Conservation (phyloP, 1,284 basidiomycete species). For the Ceratobasidium sp. region DNA sequence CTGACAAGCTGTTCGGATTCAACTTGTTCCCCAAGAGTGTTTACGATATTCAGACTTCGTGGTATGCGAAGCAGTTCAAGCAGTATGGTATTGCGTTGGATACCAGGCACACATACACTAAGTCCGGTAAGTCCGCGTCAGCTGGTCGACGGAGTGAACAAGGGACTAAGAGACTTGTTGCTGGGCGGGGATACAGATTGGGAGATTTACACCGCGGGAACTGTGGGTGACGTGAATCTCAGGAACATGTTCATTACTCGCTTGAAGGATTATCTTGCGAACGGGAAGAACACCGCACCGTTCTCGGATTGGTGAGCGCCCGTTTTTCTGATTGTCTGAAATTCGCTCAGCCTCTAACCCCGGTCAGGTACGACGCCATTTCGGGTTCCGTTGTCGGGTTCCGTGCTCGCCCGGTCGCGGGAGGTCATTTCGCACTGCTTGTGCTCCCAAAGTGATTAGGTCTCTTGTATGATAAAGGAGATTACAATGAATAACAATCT, state of each 20-base stretch:
- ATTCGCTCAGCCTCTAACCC: too few relatives aligned
- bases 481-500: too few relatives aligned
- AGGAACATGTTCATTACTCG: constrained; percentile 10
- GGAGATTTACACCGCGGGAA: constrained; percentile 33
- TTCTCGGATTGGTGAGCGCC: too few relatives aligned
- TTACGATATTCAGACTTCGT: constrained; percentile 68
- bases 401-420: constrained; percentile 71
- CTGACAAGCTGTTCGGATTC: constrained; percentile 71
- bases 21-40: constrained; percentile 73
- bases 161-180: too few relatives aligned
- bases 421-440: constrained; percentile 66
- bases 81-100: constrained; percentile 73
- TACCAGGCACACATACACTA: constrained; percentile 76
- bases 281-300: too few relatives aligned
- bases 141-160: too few relatives aligned
- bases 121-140: constrained; percentile 64
- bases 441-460: constrained; percentile 36
- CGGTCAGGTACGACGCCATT: constrained; percentile 72
- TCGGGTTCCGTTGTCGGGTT: constrained; percentile 66
- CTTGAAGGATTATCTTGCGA: constrained; percentile 44
- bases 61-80: constrained; percentile 39
- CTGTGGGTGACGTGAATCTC: neutral
- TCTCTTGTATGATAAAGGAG: too few relatives aligned
- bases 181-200: constrained; percentile 37
- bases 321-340: too few relatives aligned